These are phyloP conservation scores for Magnaporthiopsis incrustans DNA, from an alignment of 2,329 filamentous ascomycete genomes.

Conservation along the genomic window DNA sequence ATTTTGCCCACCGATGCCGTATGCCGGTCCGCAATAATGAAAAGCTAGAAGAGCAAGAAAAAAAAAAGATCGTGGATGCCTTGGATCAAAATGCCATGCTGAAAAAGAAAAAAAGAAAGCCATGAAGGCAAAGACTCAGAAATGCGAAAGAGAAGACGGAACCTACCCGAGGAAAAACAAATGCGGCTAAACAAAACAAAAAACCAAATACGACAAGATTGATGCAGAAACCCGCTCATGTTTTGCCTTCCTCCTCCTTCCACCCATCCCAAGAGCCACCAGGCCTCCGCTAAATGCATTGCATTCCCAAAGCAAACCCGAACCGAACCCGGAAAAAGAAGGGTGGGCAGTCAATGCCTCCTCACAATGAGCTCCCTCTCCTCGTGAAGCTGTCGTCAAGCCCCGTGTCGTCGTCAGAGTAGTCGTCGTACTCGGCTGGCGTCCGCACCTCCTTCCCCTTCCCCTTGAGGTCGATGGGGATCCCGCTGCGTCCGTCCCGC, in stretches of 20 bases:
- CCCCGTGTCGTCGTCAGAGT: conserved; percentile 23
- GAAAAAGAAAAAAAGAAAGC: neutral
- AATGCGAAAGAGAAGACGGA: neutral
- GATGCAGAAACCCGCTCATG: neutral
- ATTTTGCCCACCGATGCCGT: neutral
- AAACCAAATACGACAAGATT: neutral
- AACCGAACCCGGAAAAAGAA: neutral
- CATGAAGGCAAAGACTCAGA: neutral
- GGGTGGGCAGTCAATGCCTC: neutral
- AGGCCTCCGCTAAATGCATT: neutral
- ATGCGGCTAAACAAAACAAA: neutral
- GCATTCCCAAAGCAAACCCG: neutral
- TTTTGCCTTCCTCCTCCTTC: neutral
- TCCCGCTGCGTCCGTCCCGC: conserved; percentile 15
- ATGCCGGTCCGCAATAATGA: neutral
- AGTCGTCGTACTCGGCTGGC: conserved; percentile 16
- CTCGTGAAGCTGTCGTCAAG: conserved; percentile 20
- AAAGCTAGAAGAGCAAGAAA: neutral
- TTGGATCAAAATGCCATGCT: neutral
- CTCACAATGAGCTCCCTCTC: conserved; percentile 36
- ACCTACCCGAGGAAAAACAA: neutral
- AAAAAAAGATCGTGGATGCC: neutral
- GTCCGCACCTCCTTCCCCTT: conserved; percentile 40
- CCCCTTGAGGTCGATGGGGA: conserved; percentile 26
- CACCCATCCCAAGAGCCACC: neutral